phyloP scores from a whole-genome alignment of 208 protist species.

The Acanthamoeba lenticulata region DNA sequence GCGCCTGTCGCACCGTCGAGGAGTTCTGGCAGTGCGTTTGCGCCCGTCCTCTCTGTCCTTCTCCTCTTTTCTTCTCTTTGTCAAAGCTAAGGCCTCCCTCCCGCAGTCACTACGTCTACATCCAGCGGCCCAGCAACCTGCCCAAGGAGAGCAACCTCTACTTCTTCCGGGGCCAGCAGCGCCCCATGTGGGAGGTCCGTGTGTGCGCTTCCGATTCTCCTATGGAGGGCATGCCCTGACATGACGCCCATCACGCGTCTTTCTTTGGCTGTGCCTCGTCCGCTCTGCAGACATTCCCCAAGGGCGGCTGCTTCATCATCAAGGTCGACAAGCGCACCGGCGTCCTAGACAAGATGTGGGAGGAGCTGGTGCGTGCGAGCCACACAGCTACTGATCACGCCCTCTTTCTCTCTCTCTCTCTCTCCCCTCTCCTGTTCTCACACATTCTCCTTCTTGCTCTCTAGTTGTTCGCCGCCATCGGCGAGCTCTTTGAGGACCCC shows the following conservation, averaged over 20 bases:
- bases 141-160: slow-evolving; percentile 72
- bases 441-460: too few species aligned
- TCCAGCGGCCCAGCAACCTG: slow-evolving; percentile 40
- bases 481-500: slow-evolving; percentile 76
- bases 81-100: neutral
- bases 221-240: too few species aligned
- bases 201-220: neutral
- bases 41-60: neutral
- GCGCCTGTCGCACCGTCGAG: slow-evolving; percentile 71
- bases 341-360: slow-evolving; percentile 65
- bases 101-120: slow-evolving; percentile 44
- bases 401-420: too few species aligned
- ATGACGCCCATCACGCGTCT: too few species aligned
- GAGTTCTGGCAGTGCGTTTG: slow-evolving; percentile 75
- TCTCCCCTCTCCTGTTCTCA: too few species aligned
- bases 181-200: slow-evolving; percentile 73
- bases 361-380: slow-evolving; percentile 67
- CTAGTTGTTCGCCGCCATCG: slow-evolving; percentile 73
- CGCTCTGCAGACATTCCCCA: slow-evolving; percentile 72
- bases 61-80: neutral
- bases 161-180: slow-evolving; percentile 67
- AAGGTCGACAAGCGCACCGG: slow-evolving; percentile 68
- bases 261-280: neutral
- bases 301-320: slow-evolving; percentile 76
- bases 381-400: neutral